A percentile compares a stretch with the other conserved stretches of the same genome.
These are phyloP conservation scores for Pleurotus citrinopileatus DNA, from an alignment of 768 basidiomycete genomes.

Conservation along the genomic window DNA sequence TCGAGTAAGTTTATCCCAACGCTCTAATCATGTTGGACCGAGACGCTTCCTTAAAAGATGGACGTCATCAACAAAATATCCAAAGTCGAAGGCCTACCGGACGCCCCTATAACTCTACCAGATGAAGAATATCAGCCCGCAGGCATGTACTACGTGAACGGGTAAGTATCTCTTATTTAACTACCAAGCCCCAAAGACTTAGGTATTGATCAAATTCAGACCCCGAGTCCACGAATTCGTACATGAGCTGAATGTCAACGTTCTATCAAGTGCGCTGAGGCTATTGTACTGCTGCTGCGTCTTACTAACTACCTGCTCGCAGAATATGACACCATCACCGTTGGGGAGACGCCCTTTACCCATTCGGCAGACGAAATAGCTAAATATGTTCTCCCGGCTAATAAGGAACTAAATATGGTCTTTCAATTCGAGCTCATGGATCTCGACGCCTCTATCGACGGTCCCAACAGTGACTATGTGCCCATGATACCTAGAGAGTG, in stretches of 20 bases:
- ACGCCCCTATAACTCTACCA: conserved; percentile 56
- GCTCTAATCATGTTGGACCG: neutral
- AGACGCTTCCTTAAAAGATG: conserved; percentile 38
- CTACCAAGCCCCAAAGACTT: neutral
- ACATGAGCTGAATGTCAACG: conserved; percentile 60
- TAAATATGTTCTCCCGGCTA: conserved; percentile 50
- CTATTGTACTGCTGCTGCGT: conserved; percentile 9
- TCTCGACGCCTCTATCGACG: conserved; percentile 44
- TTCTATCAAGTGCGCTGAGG: conserved; percentile 50
- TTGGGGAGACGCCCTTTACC: conserved; percentile 63
- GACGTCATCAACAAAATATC: conserved; percentile 71
- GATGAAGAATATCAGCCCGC: conserved; percentile 52
- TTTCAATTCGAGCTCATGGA: conserved; percentile 66
- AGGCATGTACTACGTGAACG: conserved; percentile 54
- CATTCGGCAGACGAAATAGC: conserved; percentile 49
- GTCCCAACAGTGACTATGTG: conserved; percentile 19
- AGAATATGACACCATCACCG: conserved; percentile 62
- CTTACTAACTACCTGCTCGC: neutral
- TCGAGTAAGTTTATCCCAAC: conserved; percentile 38
- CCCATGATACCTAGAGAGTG: conserved; percentile 45
- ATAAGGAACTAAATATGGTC: conserved; percentile 63
- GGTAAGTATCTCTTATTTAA: conserved; percentile 37
- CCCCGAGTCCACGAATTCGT: conserved; percentile 67
- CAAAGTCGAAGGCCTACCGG: conserved; percentile 60
- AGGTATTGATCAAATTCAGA: conserved; percentile 29